phyloP scores from a whole-genome alignment of 1,284 basidiomycete genomes.

The Anthracocystis walkeri region DNA sequence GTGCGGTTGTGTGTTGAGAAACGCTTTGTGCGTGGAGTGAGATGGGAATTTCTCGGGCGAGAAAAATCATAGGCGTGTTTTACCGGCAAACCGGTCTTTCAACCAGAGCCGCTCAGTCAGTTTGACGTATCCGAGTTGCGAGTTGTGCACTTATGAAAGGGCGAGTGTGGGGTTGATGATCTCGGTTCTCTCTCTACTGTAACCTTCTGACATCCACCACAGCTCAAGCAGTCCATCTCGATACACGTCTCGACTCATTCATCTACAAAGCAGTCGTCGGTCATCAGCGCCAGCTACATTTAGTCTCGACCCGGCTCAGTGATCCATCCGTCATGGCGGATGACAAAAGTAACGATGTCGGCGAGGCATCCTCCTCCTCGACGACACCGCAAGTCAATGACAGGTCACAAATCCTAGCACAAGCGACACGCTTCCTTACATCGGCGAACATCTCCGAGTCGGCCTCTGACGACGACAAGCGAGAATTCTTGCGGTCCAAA shows the following conservation, averaged over 20 bases:
- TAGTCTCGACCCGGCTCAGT: neutral
- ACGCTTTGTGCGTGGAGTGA: no score
- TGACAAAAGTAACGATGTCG: conserved; percentile 15
- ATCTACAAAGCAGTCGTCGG: no score
- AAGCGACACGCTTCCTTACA: conserved; percentile 66
- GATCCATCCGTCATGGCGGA: conserved; percentile 21
- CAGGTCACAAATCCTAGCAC: conserved; percentile 51
- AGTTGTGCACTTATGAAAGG: conserved; percentile 8
- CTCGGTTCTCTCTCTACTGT: no score
- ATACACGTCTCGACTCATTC: neutral
- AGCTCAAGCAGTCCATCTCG: neutral
- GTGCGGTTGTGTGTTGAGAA: conserved; percentile 4
- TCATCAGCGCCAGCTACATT: neutral
- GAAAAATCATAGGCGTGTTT: conserved; percentile 12
- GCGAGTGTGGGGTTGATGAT: conserved; percentile 22
- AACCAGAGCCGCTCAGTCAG: no score
- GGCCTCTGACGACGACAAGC: conserved; percentile 45
- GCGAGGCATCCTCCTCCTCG: conserved; percentile 10
- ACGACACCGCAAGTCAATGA: conserved; percentile 10
- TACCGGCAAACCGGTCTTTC: conserved; percentile 32
- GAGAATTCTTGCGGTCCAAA: conserved; percentile 59
- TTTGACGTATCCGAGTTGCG: conserved; percentile 13
- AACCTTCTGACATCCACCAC: neutral
- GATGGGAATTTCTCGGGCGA: conserved; percentile 28
- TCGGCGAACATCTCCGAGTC: conserved; percentile 47